phyloP scores from a whole-genome alignment of 257 asterid species.

The Eucommia ulmoides region DNA sequence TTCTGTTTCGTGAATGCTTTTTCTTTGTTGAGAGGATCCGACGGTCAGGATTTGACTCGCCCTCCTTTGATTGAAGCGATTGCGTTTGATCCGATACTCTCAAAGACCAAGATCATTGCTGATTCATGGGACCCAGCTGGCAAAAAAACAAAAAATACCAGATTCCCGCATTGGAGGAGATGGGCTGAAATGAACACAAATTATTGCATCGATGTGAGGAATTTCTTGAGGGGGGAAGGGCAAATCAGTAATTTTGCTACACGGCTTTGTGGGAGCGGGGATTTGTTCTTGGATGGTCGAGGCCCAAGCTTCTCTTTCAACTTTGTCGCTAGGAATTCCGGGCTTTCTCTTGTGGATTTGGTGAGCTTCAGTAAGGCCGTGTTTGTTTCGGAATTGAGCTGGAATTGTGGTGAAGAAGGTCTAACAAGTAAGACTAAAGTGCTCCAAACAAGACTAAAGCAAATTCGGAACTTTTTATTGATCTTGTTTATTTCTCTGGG shows the following conservation, averaged over 20 bases:
- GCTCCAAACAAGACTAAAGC: slow-evolving; percentile 63
- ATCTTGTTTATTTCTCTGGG: slow-evolving; percentile 66
- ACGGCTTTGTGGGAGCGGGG: slow-evolving; percentile 87
- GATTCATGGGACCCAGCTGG: slow-evolving; percentile 62
- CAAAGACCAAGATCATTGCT: slow-evolving; percentile 63
- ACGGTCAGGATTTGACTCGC: slow-evolving; percentile 59
- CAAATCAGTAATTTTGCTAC: slow-evolving; percentile 69
- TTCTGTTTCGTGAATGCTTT: slow-evolving; percentile 62
- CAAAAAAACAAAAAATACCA: slow-evolving; percentile 23
- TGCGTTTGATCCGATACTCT: slow-evolving; percentile 78
- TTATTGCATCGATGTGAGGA: slow-evolving; percentile 51
- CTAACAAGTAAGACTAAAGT: slow-evolving; percentile 46
- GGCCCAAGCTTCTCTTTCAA: slow-evolving; percentile 87
- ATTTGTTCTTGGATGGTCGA: slow-evolving; percentile 61
- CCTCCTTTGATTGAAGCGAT: slow-evolving; percentile 89
- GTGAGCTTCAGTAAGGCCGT: slow-evolving; percentile 63
- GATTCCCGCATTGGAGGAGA: slow-evolving; percentile 92
- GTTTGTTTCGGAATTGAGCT: slow-evolving; percentile 48
- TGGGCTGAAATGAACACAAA: slow-evolving; percentile 84
- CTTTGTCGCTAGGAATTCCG: slow-evolving; percentile 52
- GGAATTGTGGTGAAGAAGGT: slow-evolving; percentile 96
- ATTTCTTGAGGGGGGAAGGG: slow-evolving; percentile 70
- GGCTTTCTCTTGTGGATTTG: slow-evolving; percentile 72
- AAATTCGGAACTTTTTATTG: slow-evolving; percentile 70
- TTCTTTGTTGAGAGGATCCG: slow-evolving; percentile 47